Evolutionary conservation across 768 basidiomycete genomes (phyloP), one percentile per base, ranked within the genome.

Genomic region (Cubamyces sp.): DNA sequence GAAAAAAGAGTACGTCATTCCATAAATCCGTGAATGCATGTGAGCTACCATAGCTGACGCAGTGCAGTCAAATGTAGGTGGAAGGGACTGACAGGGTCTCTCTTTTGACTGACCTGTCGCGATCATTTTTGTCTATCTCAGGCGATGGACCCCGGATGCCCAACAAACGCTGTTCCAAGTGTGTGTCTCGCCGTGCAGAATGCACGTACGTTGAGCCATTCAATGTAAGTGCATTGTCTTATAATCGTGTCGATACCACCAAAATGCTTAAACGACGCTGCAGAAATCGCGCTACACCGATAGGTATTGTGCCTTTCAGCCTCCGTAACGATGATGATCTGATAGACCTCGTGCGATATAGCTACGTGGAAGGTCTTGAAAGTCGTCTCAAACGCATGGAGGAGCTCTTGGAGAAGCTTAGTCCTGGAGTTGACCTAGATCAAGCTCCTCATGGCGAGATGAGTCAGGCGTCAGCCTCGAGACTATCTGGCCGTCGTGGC

Each of bases 81-180:
- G 30, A 43, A 12, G 40, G 11, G 21, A 25, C 3, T 25, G 4
- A 4, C 15, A 34, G 18, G 18, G 16, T 43, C 6, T 42, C 6
- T 9, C 45, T 25, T 9, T 21, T 5, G 12, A 19, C 19, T 47
- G 5, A 47, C 23, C 5, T 5, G 19, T n/a, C 19, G 46, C 19
- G 46, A n/a, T 19, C 5, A 8, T 5, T 3, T 21, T 5, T 4
- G 25, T 23, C 25, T 6, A 43, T 47, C 41, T 49, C 52, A 87
- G 86, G 87, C 70, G 88, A 92, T 74, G 90, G 90, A 57, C 84
- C 82, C 3, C 86, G 82, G 63, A 84, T 82, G 83, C 80, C 81
- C 9, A 81, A 81, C 30, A 85, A 85, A 68, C 74, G 78, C 41
- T 91, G 88, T 66, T 82, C 83, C 4, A 88, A 87, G 66, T 89